Evolutionary conservation across 1,284 basidiomycete genomes (phyloP).

Genomic region (Papiliotrema fonsecae): DNA sequence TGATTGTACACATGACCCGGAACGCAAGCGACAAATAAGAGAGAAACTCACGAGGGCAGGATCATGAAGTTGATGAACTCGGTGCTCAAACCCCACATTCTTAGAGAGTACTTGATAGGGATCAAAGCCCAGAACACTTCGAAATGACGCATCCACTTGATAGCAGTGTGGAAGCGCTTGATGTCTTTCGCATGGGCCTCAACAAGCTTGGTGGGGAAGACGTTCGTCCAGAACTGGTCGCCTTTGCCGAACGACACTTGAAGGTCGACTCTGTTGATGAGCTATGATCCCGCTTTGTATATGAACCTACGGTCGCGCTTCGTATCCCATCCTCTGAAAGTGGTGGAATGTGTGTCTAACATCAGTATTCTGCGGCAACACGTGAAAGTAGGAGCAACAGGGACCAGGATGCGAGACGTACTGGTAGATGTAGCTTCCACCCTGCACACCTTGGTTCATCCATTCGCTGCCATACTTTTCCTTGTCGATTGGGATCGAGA

Average conservation of each 20-base stretch:
- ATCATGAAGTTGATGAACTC: slow-evolving; percentile 50
- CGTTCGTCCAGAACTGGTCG: slow-evolving; percentile 61
- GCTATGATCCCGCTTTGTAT: background rate
- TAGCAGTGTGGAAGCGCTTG: slow-evolving; percentile 56
- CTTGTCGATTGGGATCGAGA: slow-evolving; percentile 55
- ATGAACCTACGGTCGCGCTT: slow-evolving; percentile 43
- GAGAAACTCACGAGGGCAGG: slow-evolving; percentile 36
- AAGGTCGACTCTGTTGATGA: slow-evolving; percentile 54
- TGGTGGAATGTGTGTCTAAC: slow-evolving; percentile 56
- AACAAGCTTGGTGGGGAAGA: slow-evolving; percentile 58
- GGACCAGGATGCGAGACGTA: slow-evolving; percentile 6
- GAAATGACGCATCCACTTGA: slow-evolving; percentile 54
- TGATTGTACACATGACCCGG: background rate
- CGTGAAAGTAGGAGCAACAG: background rate
- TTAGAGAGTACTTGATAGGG: slow-evolving; percentile 58
- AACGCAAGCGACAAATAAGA: background rate
- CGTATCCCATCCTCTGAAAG: slow-evolving; percentile 57
- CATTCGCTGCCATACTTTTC: slow-evolving; percentile 54
- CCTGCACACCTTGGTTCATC: slow-evolving; percentile 58
- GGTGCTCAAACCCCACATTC: slow-evolving; percentile 58
- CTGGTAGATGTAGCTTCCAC: slow-evolving; percentile 57
- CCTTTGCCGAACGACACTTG: slow-evolving; percentile 63
- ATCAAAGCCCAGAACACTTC: slow-evolving; percentile 59
- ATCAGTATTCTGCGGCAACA: slow-evolving; percentile 1
- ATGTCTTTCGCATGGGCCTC: slow-evolving; percentile 55